phyloP scores from a whole-genome alignment of 2,329 filamentous ascomycete species.

The Coniella lustricola region DNA sequence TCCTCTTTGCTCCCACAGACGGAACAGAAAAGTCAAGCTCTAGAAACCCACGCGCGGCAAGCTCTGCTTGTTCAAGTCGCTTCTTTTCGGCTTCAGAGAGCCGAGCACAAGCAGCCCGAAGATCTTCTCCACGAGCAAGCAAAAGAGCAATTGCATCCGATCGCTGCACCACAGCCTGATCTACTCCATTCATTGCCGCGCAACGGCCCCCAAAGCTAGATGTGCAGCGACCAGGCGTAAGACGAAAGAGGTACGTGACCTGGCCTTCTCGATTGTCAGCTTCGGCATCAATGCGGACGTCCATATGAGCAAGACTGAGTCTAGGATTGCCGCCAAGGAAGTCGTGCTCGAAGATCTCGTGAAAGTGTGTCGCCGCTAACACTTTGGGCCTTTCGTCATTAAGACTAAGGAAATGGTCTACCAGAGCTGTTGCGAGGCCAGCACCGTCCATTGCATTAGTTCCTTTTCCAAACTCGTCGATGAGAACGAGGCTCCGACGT shows the following conservation, averaged over 20 bases:
- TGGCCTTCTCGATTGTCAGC: constrained; percentile 50
- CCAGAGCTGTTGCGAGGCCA: constrained; percentile 49
- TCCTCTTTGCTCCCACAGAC: neutral
- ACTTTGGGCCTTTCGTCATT: constrained; percentile 45
- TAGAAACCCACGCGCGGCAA: constrained; percentile 52
- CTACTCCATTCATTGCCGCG: constrained; percentile 80
- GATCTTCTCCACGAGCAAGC: constrained; percentile 65
- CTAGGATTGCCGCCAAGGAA: constrained; percentile 44
- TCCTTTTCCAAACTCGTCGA: constrained; percentile 82
- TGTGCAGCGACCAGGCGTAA: constrained; percentile 59
- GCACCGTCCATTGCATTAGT: constrained; percentile 52
- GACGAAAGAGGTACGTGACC: constrained; percentile 67
- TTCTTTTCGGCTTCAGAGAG: constrained; percentile 56
- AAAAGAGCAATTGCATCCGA: constrained; percentile 68
- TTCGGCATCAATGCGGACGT: constrained; percentile 53
- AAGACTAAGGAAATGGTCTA: constrained; percentile 48
- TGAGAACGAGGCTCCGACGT: constrained; percentile 69
- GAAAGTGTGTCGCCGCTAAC: constrained; percentile 55
- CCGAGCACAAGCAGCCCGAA: constrained; percentile 64
- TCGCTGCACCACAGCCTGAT: constrained; percentile 61
- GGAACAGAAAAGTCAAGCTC: constrained; percentile 26
- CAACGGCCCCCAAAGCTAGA: constrained; percentile 84
- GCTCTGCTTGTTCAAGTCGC: constrained; percentile 63
- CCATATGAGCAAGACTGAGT: constrained; percentile 63
- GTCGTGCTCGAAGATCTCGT: constrained; percentile 64